Base-by-base conservation (phyloP, 257 asterid genomes). In the Cruciata laevipes region DNA sequence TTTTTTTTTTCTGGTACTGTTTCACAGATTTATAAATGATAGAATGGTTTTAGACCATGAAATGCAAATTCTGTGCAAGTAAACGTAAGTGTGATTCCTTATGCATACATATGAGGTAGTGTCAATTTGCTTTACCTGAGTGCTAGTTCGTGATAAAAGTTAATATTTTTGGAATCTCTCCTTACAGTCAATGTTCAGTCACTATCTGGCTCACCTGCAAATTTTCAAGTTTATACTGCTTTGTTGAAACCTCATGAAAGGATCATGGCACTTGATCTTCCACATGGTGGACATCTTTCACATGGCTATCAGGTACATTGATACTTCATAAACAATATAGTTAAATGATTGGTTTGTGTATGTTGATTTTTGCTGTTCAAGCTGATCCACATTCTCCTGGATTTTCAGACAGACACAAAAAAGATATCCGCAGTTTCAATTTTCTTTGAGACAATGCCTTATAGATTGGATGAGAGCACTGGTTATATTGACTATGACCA, bases 231-330 rank as follows among this genome's bases (percentile, higher is more conserved):
- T 70, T 92, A 92, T 69, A 89, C 97, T 37, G 98, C 98, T 70
- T 79, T 92, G 63, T 73, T 92, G 24, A 92, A 85, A 80, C 97
- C 98, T 67, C 98, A 92, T 76, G 98, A 92, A 75, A 89, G 97
- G 79, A 92, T 89, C 61, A 92, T 92, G 98, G 97, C 98, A 16
- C 98, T 92, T 75, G 98, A 92, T 88, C 98, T 92, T 76, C 98
- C 98, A 74, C 98, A 92, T 16, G 98, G 98, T 71, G 98, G 98
- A 47, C 98, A 92, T 83, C 81, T 92, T 70, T 92, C 98, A 35
- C 98, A 92, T 75, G 98, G 98, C 76, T 92, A 92, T 89, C 97
- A 92, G 98, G 98, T 92, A 35, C 64, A 74, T 61, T 72, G 73
- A 20, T 73, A 49, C 66, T 72, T 67, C 57, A 32, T 74, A 30